These are phyloP conservation scores for Salix purpurea DNA, from an alignment of 345 rosid genomes.

Conservation along the genomic window DNA sequence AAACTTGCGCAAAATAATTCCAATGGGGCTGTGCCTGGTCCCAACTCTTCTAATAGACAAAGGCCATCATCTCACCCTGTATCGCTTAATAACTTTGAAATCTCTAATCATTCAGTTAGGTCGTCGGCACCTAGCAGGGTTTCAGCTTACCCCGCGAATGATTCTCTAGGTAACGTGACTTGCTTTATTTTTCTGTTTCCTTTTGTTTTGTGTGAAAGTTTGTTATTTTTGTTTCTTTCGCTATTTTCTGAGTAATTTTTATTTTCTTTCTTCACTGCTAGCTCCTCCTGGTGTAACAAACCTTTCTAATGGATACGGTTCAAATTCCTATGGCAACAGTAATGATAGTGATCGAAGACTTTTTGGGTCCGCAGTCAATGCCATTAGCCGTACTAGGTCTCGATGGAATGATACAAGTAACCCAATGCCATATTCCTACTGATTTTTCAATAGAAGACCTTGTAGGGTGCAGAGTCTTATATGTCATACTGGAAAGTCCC, in stretches of 20 bases:
- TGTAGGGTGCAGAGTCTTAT: not conserved
- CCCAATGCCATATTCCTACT: constrained; percentile 30
- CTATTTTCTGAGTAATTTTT: constrained; percentile 15
- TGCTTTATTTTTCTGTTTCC: not conserved
- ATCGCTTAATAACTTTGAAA: constrained; percentile 30
- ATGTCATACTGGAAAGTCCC: not conserved
- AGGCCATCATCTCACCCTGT: constrained; percentile 30
- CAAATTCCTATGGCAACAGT: constrained; percentile 37
- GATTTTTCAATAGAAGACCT: constrained; percentile 9
- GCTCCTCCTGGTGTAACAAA: constrained; percentile 53
- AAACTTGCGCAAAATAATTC: constrained; percentile 37
- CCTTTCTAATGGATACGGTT: constrained; percentile 48
- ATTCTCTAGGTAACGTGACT: constrained; percentile 15
- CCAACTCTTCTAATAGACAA: constrained; percentile 31
- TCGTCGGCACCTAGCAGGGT: constrained; percentile 31
- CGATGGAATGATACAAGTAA: constrained; percentile 45
- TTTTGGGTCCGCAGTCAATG: constrained; percentile 55
- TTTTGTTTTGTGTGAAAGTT: not conserved
- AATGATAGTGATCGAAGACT: constrained; percentile 61
- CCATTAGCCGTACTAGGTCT: constrained; percentile 50
- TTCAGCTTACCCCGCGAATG: constrained; percentile 4
- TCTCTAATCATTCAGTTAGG: constrained; percentile 31
- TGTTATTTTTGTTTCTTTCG: not conserved
- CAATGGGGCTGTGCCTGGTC: constrained; percentile 7
- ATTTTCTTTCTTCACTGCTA: constrained; percentile 36